phyloP scores from a whole-genome alignment of 805 yeast genomes.

The Nakazawaea pomicola region DNA sequence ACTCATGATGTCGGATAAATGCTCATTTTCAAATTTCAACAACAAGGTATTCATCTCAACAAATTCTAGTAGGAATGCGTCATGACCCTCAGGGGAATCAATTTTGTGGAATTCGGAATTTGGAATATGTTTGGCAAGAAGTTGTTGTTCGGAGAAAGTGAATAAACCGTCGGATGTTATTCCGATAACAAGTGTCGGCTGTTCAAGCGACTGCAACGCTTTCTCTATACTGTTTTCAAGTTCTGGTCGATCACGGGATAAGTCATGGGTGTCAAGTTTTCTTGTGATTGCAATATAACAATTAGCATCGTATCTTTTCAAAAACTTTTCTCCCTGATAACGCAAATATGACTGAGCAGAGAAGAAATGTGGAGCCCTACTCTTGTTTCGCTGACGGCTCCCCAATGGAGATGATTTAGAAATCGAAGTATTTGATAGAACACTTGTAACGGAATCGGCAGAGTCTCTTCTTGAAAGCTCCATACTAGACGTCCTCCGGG shows the following conservation, averaged over 20 bases:
- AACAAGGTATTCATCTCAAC: slow-evolving; percentile 71
- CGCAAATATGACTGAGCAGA: slow-evolving; percentile 94
- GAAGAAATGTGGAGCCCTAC: slow-evolving; percentile 58
- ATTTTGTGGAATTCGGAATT: slow-evolving; percentile 64
- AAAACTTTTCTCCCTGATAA: slow-evolving; percentile 90
- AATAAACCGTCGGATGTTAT: slow-evolving; percentile 89
- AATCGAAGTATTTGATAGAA: neutral
- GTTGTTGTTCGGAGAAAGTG: slow-evolving; percentile 87
- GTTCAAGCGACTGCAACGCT: slow-evolving; percentile 55
- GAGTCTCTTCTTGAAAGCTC: slow-evolving; percentile 5
- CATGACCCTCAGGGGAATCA: slow-evolving; percentile 95
- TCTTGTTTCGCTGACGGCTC: slow-evolving; percentile 25
- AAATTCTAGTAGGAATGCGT: slow-evolving; percentile 91
- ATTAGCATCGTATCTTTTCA: slow-evolving; percentile 89
- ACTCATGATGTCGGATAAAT: slow-evolving; percentile 55
- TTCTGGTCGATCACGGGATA: slow-evolving; percentile 66
- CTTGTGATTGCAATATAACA: slow-evolving; percentile 93
- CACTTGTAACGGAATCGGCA: slow-evolving; percentile 1
- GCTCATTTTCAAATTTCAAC: slow-evolving; percentile 53
- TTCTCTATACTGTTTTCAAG: slow-evolving; percentile 34
- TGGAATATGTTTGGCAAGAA: slow-evolving; percentile 70
- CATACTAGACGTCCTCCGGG: slow-evolving; percentile 7
- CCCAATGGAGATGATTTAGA: slow-evolving; percentile 14
- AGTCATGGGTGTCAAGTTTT: slow-evolving; percentile 92
- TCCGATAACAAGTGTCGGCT: slow-evolving; percentile 84